A percentile compares a stretch with the other conserved stretches of the same genome.
phyloP scores from a whole-genome alignment of 306 rosid species.

The Ochetophila trinervis region DNA sequence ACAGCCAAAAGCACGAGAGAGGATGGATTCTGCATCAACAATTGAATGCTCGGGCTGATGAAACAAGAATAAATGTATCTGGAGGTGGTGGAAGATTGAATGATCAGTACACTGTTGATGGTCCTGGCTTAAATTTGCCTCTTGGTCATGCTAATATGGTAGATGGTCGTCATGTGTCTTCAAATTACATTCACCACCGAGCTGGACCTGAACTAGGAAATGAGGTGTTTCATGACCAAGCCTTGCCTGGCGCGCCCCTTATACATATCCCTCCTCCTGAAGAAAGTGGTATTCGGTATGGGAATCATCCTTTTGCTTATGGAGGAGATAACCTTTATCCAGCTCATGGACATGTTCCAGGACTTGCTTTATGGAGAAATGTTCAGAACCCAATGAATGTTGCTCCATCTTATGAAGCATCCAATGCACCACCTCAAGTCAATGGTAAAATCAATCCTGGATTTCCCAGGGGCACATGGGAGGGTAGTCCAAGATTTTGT shows the following conservation, averaged over 20 bases:
- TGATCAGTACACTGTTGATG: conserved; percentile 65
- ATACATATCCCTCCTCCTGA: conserved; percentile 53
- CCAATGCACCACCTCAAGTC: conserved; percentile 44
- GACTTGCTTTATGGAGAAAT: conserved; percentile 63
- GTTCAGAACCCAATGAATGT: conserved; percentile 47
- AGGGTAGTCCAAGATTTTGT: conserved; percentile 63
- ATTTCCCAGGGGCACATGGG: conserved; percentile 43
- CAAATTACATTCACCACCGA: conserved; percentile 52
- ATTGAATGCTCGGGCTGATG: conserved; percentile 53
- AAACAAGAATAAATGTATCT: conserved; percentile 46
- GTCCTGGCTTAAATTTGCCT: conserved; percentile 54
- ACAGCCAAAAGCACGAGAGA: conserved; percentile 61
- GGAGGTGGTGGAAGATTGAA: conserved; percentile 58
- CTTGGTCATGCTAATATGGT: conserved; percentile 45
- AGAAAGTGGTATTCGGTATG: conserved; percentile 59
- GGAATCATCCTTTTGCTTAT: conserved; percentile 51
- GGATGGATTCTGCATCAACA: conserved; percentile 66
- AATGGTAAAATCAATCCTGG: conserved; percentile 64
- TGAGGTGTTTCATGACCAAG: conserved; percentile 64
- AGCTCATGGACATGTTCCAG: conserved; percentile 55
- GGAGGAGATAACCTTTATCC: conserved; percentile 64
- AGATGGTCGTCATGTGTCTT: conserved; percentile 47
- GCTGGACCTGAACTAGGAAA: conserved; percentile 61
- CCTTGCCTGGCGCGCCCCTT: conserved; percentile 50
- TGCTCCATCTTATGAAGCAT: conserved; percentile 58